Base-by-base conservation (phyloP, 75 land plant genomes). In the Sequoiadendron giganteum region DNA sequence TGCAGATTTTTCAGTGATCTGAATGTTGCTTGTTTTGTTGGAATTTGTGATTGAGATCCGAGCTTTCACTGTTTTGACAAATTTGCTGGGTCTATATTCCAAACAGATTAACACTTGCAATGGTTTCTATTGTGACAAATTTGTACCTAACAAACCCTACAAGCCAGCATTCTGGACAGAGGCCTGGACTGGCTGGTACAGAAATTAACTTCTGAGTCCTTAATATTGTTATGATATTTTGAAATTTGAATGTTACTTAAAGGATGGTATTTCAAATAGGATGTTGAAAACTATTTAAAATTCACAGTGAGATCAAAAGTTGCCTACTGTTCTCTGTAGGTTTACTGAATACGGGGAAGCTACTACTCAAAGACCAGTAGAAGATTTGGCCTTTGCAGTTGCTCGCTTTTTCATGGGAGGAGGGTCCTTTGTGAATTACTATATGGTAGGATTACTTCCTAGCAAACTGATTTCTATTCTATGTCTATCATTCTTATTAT, bases 141-240 rank as follows among this genome's bases (percentile, higher is more conserved):
- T 92, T 89, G 90, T 91, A 45, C 97, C 98, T 19, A 97, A 95
- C 90, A 90, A 90, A 54, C 87, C 90, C 38, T 86, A 93, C 25
- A 97, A 97, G 89, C 98, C 98, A 16, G 91, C 92, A 54, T 96
- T 97, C 89, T 97, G 98, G 98, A 97, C 98, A 10, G 96, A 96
- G 89, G 93, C 93, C 75, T 96, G 96, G 97, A 95, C 92, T 89
- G 97, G 96, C 86, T 97, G 98, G 98, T 97, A 91, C 77, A 52
- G 19, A 86, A 18, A 21, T 84, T n/a, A 68, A 80, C 76, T 72
- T 49, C 42, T 58, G 10, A 38, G 1, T 43, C 36, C 13, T 84
- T 34, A 34, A 34, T 32, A 14, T 32, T 75, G 15, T 75, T 75
- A 13, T 75, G 36, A 11, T 34, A 25, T 82, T 82, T 47, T 47